Percentiles rank a stretch among this genome's conserved stretches.
These are phyloP conservation scores for Pestalotiopsis sp. DNA, from an alignment of 2,329 filamentous ascomycete genomes.

Conservation along the genomic window DNA sequence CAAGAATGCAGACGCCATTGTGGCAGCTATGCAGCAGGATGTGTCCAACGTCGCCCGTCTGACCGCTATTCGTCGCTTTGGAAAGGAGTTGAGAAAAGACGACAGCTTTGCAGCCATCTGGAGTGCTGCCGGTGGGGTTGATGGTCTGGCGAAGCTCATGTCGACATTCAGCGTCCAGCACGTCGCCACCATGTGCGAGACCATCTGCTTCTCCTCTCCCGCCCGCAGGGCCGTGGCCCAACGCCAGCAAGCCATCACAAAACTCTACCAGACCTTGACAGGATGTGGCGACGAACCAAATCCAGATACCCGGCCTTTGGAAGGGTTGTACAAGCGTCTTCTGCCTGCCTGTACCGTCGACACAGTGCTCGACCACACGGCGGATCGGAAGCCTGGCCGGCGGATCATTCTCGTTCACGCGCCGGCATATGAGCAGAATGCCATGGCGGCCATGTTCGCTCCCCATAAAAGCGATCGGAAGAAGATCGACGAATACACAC, in stretches of 20 bases:
- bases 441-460: not conserved
- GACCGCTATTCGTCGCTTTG: conserved; percentile 20
- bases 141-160: conserved; percentile 11
- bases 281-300: not conserved
- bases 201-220: not conserved
- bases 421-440: conserved; percentile 1
- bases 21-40: conserved; percentile 15
- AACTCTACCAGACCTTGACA: conserved; percentile 9
- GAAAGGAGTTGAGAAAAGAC: conserved; percentile 12
- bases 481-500: not conserved
- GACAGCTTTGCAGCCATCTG: conserved; percentile 11
- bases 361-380: not conserved
- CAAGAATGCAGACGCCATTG: conserved; percentile 16
- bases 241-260: not conserved
- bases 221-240: not conserved
- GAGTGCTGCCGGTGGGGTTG: not conserved
- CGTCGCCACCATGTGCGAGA: conserved; percentile 6
- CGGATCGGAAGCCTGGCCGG: not conserved
- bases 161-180: conserved; percentile 12
- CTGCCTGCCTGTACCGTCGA: conserved; percentile 10
- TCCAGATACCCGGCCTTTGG: conserved; percentile 9
- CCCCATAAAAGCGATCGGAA: not conserved
- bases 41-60: conserved; percentile 16
- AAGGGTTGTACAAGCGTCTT: not conserved
- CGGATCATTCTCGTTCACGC: not conserved